Evolutionary conservation across 2,329 filamentous ascomycete species (phyloP), one percentile per base, ranked within the genome.

Genomic region (Calonectria henricotiae): DNA sequence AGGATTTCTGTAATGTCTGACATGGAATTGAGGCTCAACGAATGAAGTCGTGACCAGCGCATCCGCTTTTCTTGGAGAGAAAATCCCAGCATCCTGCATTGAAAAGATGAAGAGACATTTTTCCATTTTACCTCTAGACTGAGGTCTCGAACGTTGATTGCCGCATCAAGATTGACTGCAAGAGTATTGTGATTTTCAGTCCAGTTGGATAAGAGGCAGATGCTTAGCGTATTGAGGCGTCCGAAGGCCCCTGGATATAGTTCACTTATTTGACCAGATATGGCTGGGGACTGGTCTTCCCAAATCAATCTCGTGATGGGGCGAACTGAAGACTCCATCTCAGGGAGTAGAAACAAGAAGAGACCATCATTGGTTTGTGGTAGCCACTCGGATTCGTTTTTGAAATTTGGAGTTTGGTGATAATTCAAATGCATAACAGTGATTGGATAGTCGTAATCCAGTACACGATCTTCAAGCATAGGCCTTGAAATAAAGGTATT

Each of bases 261-360:
- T 32, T 30, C 15, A 9, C 47, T 20, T 20, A 20, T 20, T 20
- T 20, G 20, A 20, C 20, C 20, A 46, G 54, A 44, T 15, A n/a
- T 54, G 43, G 35, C 46, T 54, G 1, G 3, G 12, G 37, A 64
- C 37, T 54, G 37, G 25, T 64, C 47, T 54, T 64, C 23, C 46
- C 46, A 64, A 20, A 64, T 17, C 13, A 64, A 23, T 23, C 62
- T 51, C 7, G 62, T 64, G 11, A 39, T 23, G 25, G 23, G 37
- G 15, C 35, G 17, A 43, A 27, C 2, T n/a, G 46, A 60, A n/a
- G 35, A 27, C 20, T 51, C 32, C 13, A 64, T 64, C 9, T 35
- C 62, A 25, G 62, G 62, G 5, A 64, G 25, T 13, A 64, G 20
- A n/a, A 64, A 64, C 5, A 41, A 13, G 20, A 64, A 64, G 35